Evolutionary conservation across 2,329 filamentous ascomycete species (phyloP).

Genomic region (Colletotrichum salicis): DNA sequence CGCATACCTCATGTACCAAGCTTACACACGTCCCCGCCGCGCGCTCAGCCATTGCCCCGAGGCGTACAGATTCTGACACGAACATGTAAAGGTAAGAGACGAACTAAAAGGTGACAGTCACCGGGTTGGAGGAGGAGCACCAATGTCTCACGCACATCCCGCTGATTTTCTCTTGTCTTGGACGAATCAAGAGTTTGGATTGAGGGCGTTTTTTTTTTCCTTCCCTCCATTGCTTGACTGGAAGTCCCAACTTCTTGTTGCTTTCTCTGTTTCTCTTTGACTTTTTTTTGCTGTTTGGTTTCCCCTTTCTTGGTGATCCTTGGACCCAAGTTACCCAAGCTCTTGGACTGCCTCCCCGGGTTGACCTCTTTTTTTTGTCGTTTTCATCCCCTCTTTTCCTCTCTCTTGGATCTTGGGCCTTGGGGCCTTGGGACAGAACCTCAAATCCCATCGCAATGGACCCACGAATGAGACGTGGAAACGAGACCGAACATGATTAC

Average conservation of each 20-base stretch:
- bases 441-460: constrained; percentile 15
- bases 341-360: constrained; percentile 27
- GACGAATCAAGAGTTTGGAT: background rate
- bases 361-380: background rate
- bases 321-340: background rate
- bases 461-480: background rate
- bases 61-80: constrained; percentile 34
- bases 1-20: background rate
- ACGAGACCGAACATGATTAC: constrained; percentile 3
- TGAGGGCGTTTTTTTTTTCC: background rate
- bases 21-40: background rate
- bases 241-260: background rate
- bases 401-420: too few species aligned
- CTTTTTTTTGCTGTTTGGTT: too few species aligned
- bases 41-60: constrained; percentile 32
- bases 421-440: background rate
- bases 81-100: background rate
- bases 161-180: background rate
- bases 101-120: background rate
- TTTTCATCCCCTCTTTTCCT: background rate
- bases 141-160: constrained; percentile 22
- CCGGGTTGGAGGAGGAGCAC: too few species aligned
- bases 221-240: background rate
- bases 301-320: too few species aligned
- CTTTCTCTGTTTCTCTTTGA: too few species aligned